Conservation (phyloP, 208 protist genomes). For the Borovskyia barvae region DNA sequence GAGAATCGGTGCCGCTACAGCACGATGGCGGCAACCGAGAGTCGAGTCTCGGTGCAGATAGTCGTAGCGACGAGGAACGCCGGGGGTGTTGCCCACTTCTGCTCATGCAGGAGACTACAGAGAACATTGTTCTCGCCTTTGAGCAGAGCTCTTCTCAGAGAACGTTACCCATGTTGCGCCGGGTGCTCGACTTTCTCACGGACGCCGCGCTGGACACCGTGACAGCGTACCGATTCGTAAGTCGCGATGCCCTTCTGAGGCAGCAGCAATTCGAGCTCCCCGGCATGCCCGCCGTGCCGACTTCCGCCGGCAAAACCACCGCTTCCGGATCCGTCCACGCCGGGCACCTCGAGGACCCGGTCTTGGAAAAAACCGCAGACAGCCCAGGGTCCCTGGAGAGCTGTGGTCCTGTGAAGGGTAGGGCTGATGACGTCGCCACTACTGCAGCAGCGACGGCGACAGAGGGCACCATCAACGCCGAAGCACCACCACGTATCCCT, state of each 20-base stretch:
- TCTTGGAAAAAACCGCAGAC: background rate
- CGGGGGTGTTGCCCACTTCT: constrained; percentile 53
- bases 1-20: constrained; percentile 23
- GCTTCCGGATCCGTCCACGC: too few species aligned
- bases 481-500: background rate
- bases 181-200: constrained; percentile 69
- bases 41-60: constrained; percentile 4
- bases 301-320: background rate
- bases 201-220: constrained; percentile 73
- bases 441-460: too few species aligned
- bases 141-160: constrained; percentile 65
- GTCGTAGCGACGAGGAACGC: constrained; percentile 27
- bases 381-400: background rate
- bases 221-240: constrained; percentile 67
- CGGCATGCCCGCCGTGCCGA: constrained; percentile 4
- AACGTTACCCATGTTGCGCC: constrained; percentile 63
- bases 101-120: constrained; percentile 69
- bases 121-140: constrained; percentile 77
- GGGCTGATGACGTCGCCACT: too few species aligned
- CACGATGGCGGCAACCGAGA: constrained; percentile 21
- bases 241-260: constrained; percentile 48
- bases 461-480: too few species aligned
- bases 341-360: background rate
- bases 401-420: too few species aligned
- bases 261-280: constrained; percentile 50